Evolutionary conservation across 768 basidiomycete species (phyloP).

Genomic region (Hydnomerulius pinastri): DNA sequence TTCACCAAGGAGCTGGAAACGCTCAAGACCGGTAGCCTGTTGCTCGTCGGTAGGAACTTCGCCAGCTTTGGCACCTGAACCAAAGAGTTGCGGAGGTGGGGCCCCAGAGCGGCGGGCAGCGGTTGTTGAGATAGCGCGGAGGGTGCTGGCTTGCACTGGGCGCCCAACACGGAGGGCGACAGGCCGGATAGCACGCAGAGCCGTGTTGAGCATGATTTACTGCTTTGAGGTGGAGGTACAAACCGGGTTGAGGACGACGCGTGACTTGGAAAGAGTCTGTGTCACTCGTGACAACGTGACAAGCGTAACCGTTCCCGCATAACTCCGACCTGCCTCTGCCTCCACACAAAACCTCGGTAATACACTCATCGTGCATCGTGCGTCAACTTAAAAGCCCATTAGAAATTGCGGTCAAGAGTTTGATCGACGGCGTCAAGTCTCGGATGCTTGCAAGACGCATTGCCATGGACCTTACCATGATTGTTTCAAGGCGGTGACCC

Average conservation of each 20-base stretch:
- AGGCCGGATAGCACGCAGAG: slow-evolving; percentile 30
- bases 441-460: too few species aligned
- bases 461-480: too few species aligned
- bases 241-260: slow-evolving; percentile 20
- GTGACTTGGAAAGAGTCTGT: slow-evolving; percentile 26
- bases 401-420: too few species aligned
- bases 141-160: slow-evolving; percentile 24
- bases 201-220: slow-evolving; percentile 27
- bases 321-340: slow-evolving; percentile 3
- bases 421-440: too few species aligned
- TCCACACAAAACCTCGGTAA: too few species aligned
- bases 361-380: too few species aligned
- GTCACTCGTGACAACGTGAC: slow-evolving; percentile 28
- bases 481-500: too few species aligned
- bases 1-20: slow-evolving; percentile 89
- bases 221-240: slow-evolving; percentile 19
- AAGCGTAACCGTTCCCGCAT: slow-evolving; percentile 3
- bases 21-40: slow-evolving; percentile 96
- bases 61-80: slow-evolving; percentile 70
- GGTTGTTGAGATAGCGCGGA: slow-evolving; percentile 64
- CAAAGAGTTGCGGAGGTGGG: slow-evolving; percentile 66
- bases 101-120: slow-evolving; percentile 57
- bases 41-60: slow-evolving; percentile 81
- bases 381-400: too few species aligned
- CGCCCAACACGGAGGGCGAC: slow-evolving; percentile 21